Evolutionary conservation across 2,329 filamentous ascomycete genomes (phyloP), one percentile per base, ranked within the genome.

Genomic region (Onygena corvina): DNA sequence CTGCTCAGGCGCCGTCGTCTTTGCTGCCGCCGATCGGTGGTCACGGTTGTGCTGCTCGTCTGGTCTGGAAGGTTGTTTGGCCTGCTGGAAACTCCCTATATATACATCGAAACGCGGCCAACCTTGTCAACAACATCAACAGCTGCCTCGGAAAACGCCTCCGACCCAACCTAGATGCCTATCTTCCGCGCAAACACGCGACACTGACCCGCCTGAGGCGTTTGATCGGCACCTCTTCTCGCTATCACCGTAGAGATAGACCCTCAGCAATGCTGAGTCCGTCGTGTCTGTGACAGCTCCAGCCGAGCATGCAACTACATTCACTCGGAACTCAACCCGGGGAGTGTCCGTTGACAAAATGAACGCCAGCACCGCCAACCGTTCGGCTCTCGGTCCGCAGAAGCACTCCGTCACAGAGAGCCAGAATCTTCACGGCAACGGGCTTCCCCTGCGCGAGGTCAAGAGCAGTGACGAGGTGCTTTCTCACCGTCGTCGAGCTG

Each of bases 351-450:
- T n/a, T 40, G 36, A 18, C 11, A 40, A n/a, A 40, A 40, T 40
- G 36, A 40, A 40, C 36, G 7, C 36, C 36, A 40, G 25, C 25
- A 40, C 18, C 36, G 11, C 36, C 20, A 40, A 21, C 36, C 25
- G 25, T 21, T 40, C 36, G 21, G 36, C 20, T 40, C 18, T 23
- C 20, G 36, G 36, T 14, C 36, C 20, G 18, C 36, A 12, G 25
- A 40, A 21, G 25, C 63, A 68, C 49, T 68, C 66, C 4, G 62
- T 67, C 47, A 59, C 64, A 52, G 63, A 66, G 51, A 58, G 59
- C 38, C 61, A 58, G 52, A 58, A 60, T 44, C 52, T 59, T 2
- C 23, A 31, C 23, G 30, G n/a, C 42, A 12, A 30, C 12, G 42
- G 42, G 23, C 36, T 18, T n/a, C 5, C 16, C 14, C 25, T 30